Evolutionary conservation across 2,329 filamentous ascomycete genomes (phyloP).

Genomic region (Penicillium sp.): DNA sequence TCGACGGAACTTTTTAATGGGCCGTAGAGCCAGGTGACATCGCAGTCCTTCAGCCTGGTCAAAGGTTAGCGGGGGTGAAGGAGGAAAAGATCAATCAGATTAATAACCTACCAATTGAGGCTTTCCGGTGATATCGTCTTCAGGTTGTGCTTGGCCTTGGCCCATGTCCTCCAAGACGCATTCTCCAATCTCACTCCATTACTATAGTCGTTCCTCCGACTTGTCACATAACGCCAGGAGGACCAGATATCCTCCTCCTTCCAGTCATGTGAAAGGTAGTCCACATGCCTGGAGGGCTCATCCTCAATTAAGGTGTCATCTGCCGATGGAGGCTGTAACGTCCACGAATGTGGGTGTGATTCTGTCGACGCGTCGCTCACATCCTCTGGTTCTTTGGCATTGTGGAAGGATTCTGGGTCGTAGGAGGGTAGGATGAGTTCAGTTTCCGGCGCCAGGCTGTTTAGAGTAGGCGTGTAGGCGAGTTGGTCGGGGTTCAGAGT

Average conservation of each 20-base stretch:
- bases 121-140: conserved; percentile 87
- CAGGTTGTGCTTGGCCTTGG: conserved; percentile 83
- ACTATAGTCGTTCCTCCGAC: conserved; percentile 73
- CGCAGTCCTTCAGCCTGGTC: conserved; percentile 87
- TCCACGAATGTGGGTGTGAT: conserved; percentile 56
- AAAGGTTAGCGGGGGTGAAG: conserved; percentile 11
- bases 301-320: conserved; percentile 76
- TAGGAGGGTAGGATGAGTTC: conserved; percentile 47
- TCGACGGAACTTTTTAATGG: conserved; percentile 72
- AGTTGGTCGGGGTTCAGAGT: conserved; percentile 32
- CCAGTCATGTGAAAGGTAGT: conserved; percentile 92
- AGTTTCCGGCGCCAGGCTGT: conserved; percentile 42
- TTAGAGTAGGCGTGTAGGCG: conserved; percentile 38
- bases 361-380: conserved; percentile 25
- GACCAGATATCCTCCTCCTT: conserved; percentile 95
- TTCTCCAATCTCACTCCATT: conserved; percentile 86
- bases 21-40: conserved; percentile 97
- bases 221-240: conserved; percentile 91
- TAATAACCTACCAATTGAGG: conserved; percentile 75
- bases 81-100: not conserved
- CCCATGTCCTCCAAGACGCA: conserved; percentile 96
- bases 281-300: conserved; percentile 84
- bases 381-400: conserved; percentile 43
- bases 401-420: conserved; percentile 41
- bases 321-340: conserved; percentile 63